A percentile compares a stretch with the other conserved stretches of the same genome.
Conservation (phyloP, 805 yeast genomes). For the Candida anglica region DNA sequence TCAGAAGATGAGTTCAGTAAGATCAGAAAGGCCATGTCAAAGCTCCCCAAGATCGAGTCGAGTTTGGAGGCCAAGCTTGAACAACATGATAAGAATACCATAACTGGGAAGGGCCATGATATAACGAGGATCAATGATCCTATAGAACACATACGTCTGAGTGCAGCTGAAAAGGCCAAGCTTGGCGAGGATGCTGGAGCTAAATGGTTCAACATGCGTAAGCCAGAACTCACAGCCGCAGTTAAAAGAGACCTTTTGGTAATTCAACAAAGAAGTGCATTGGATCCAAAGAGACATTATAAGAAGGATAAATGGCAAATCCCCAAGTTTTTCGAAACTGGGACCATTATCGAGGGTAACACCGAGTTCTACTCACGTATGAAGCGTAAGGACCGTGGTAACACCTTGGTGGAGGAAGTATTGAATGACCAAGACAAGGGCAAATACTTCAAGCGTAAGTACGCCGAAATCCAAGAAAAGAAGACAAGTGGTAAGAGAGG, state of each 20-base stretch:
- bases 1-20: slow-evolving; percentile 22
- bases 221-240: slow-evolving; percentile 66
- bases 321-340: slow-evolving; percentile 82
- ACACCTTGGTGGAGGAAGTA: slow-evolving; percentile 77
- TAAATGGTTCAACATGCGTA: slow-evolving; percentile 80
- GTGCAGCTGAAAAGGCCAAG: slow-evolving; percentile 11
- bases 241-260: slow-evolving; percentile 74
- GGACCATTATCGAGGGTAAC: slow-evolving; percentile 81
- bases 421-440: slow-evolving; percentile 67
- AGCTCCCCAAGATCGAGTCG: slow-evolving; percentile 38
- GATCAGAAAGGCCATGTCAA: slow-evolving; percentile 31
- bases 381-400: slow-evolving; percentile 67
- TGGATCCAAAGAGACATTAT: slow-evolving; percentile 95
- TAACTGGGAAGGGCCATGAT: slow-evolving; percentile 11
- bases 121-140: slow-evolving; percentile 45
- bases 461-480: slow-evolving; percentile 68
- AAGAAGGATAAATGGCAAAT: slow-evolving; percentile 76
- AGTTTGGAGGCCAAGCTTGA: slow-evolving; percentile 19
- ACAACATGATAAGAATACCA: no score
- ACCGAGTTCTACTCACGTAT: slow-evolving; percentile 74
- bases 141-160: slow-evolving; percentile 18
- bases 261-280: slow-evolving; percentile 80
- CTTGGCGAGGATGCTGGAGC: slow-evolving; percentile 41
- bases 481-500: slow-evolving; percentile 62
- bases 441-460: slow-evolving; percentile 81